Evolutionary conservation across 176 grass and related monocot species (phyloP).

Genomic region (Aegilops tauschii): DNA sequence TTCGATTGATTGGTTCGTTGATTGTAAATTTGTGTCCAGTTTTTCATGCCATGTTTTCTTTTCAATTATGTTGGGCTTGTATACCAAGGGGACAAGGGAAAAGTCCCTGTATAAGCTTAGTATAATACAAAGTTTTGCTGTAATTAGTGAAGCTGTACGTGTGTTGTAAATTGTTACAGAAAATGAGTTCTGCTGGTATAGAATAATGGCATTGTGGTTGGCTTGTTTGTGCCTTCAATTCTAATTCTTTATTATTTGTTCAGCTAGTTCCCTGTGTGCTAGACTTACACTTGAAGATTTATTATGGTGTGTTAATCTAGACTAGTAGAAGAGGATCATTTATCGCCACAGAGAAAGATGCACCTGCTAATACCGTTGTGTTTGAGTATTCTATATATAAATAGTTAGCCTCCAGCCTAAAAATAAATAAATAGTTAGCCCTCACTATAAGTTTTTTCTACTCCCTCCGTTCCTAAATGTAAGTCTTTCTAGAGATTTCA

Average conservation of each 20-base stretch:
- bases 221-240: not conserved
- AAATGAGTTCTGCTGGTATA: slow-evolving; percentile 31
- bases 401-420: no score
- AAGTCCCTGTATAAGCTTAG: slow-evolving; percentile 36
- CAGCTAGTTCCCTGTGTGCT: not conserved
- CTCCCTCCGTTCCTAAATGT: no score
- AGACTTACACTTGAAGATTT: not conserved
- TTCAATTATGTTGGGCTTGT: slow-evolving; percentile 29
- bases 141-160: slow-evolving; percentile 46
- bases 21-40: slow-evolving; percentile 49
- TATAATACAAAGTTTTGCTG: slow-evolving; percentile 18
- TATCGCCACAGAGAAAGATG: no score
- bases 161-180: slow-evolving; percentile 48
- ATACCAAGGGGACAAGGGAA: slow-evolving; percentile 43
- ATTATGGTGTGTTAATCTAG: not conserved
- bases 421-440: no score
- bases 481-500: no score
- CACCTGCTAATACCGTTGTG: no score
- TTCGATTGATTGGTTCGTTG: slow-evolving; percentile 61
- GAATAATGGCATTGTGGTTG: slow-evolving; percentile 12
- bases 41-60: slow-evolving; percentile 20
- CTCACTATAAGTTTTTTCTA: no score
- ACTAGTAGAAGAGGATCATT: not conserved
- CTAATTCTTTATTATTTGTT: not conserved
- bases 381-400: no score